Percentiles rank a stretch among this genome's conserved stretches.
Conservation (phyloP, 1,284 basidiomycete species). For the Bjerkandera adusta region DNA sequence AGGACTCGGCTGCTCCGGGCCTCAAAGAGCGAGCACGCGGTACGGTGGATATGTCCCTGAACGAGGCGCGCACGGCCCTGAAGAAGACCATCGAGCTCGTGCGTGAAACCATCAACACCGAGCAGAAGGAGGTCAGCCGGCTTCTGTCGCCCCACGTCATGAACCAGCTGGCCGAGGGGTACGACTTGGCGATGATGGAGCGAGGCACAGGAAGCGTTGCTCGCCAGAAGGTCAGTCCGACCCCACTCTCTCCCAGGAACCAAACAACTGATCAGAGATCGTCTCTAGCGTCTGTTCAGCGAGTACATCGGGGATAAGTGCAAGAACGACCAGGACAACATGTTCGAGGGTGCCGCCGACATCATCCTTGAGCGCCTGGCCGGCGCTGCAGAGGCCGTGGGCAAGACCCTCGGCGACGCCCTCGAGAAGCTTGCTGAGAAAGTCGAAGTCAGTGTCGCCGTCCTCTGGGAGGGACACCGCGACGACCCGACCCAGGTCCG, state of each 20-base stretch:
- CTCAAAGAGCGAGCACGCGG: conserved; percentile 49
- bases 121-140: conserved; percentile 61
- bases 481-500: conserved; percentile 45
- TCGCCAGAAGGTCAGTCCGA: conserved; percentile 52
- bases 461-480: conserved; percentile 54
- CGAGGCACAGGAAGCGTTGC: conserved; percentile 54
- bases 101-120: conserved; percentile 43
- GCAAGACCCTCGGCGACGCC: conserved; percentile 42
- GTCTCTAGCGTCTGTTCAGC: too few relatives aligned
- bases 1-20: conserved; percentile 45
- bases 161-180: conserved; percentile 46
- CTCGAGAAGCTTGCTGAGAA: conserved; percentile 52
- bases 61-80: conserved; percentile 50
- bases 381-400: conserved; percentile 47
- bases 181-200: conserved; percentile 51
- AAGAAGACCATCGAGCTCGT: conserved; percentile 48
- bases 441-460: conserved; percentile 58
- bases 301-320: conserved; percentile 36
- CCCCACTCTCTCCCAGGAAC: too few relatives aligned
- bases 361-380: conserved; percentile 45
- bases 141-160: conserved; percentile 57
- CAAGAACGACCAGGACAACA: conserved; percentile 46
- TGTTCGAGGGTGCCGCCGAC: conserved; percentile 54
- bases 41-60: conserved; percentile 49
- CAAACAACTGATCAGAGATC: too few relatives aligned